Evolutionary conservation across 2,329 filamentous ascomycete genomes (phyloP).

Genomic region (Aspergillus phoenicis): DNA sequence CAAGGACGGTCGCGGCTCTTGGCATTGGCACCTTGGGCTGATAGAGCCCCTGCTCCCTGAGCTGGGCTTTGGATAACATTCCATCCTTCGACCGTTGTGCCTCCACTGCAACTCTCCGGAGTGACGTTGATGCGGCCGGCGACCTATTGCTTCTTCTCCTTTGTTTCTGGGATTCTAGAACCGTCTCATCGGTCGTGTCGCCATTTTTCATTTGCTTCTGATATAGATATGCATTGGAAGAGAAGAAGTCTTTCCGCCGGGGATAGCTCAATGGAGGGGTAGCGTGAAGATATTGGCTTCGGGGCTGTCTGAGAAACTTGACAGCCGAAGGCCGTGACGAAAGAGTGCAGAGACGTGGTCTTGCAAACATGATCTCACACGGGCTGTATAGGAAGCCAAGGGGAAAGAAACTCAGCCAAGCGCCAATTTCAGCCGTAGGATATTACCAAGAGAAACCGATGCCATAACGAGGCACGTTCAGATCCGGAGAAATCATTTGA

Average conservation of each 20-base stretch:
- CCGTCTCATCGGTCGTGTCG: slow-evolving; percentile 19
- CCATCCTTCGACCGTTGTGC: slow-evolving; percentile 67
- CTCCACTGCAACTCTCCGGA: slow-evolving; percentile 83
- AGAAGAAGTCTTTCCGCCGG: slow-evolving; percentile 67
- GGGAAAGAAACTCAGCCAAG: slow-evolving; percentile 14
- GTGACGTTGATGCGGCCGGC: slow-evolving; percentile 67
- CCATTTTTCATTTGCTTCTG: slow-evolving; percentile 33
- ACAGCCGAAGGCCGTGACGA: slow-evolving; percentile 34
- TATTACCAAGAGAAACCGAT: not conserved
- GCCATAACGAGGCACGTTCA: not conserved
- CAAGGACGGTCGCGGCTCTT: slow-evolving; percentile 6
- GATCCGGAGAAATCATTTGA: not conserved
- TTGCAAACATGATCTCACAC: slow-evolving; percentile 40
- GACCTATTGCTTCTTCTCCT: slow-evolving; percentile 55
- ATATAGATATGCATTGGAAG: slow-evolving; percentile 62
- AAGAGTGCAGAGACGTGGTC: slow-evolving; percentile 33
- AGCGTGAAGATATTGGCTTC: slow-evolving; percentile 39
- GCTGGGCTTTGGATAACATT: slow-evolving; percentile 51
- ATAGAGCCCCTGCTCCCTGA: slow-evolving; percentile 38
- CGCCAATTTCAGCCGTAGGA: slow-evolving; percentile 5
- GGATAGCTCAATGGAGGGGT: slow-evolving; percentile 38
- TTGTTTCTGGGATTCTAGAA: slow-evolving; percentile 34
- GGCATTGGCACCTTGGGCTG: slow-evolving; percentile 38
- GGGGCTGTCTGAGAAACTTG: slow-evolving; percentile 31
- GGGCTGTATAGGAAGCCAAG: not conserved